Evolutionary conservation across 2,329 filamentous ascomycete genomes (phyloP).

Genomic region (Lachnellula willkommii): DNA sequence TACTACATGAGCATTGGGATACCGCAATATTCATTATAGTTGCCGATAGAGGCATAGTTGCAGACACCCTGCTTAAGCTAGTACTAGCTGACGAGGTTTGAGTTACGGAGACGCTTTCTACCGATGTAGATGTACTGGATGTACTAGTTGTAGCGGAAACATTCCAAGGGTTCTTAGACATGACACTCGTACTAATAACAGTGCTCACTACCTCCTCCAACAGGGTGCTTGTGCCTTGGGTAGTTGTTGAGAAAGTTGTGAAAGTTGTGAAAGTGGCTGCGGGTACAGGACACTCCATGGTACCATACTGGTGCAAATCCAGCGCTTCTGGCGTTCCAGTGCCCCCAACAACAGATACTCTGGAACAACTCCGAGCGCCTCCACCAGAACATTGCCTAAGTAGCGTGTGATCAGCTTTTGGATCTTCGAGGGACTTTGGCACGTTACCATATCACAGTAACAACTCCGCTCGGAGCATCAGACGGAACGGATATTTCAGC

Average conservation of each 20-base stretch:
- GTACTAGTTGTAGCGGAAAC: neutral
- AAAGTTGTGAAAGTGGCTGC: neutral
- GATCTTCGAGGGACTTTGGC: neutral
- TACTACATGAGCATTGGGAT: too few species aligned
- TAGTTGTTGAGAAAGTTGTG: neutral
- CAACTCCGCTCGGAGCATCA: neutral
- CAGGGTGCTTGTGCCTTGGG: neutral
- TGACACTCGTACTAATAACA: neutral
- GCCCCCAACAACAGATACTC: neutral
- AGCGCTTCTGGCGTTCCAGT: neutral
- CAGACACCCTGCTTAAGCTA: too few species aligned
- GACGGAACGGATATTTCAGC: neutral
- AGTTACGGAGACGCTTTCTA: neutral
- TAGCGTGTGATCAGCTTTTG: neutral
- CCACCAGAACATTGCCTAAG: neutral
- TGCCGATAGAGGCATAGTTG: too few species aligned
- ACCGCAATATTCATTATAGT: too few species aligned
- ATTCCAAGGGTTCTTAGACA: neutral
- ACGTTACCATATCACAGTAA: neutral
- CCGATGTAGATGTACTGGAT: neutral
- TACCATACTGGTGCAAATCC: neutral
- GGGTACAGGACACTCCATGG: neutral
- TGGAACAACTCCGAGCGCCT: neutral
- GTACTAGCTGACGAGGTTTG: neutral
- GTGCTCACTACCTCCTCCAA: neutral